phyloP scores from a whole-genome alignment of 352 stramenopile species.

The Phytopythium ostracodes region DNA sequence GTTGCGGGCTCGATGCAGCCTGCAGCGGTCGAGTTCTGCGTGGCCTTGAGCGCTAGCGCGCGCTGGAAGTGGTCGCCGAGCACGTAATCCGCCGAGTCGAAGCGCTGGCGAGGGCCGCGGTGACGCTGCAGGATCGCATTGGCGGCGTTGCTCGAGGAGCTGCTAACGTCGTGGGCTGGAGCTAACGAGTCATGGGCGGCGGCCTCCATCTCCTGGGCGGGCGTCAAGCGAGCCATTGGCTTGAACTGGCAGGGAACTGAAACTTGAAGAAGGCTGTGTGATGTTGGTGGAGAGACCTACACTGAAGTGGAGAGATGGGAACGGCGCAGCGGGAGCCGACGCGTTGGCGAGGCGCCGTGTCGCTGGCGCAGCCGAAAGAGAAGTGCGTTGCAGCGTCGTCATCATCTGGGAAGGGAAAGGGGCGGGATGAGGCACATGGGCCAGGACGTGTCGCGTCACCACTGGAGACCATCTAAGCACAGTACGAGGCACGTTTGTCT shows the following conservation, averaged over 20 bases:
- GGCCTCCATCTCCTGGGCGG: background rate
- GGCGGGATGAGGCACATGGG: background rate
- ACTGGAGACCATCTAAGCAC: background rate
- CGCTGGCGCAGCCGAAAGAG: background rate
- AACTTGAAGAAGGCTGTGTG: no score
- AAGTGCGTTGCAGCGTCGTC: background rate
- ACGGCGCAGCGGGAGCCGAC: background rate
- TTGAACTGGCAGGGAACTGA: background rate
- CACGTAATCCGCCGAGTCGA: slow-evolving; percentile 71
- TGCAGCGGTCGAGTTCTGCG: slow-evolving; percentile 1
- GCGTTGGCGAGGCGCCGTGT: background rate
- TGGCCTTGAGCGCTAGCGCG: slow-evolving; percentile 3
- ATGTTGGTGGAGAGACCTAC: slow-evolving; percentile 1
- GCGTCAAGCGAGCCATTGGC: slow-evolving; percentile 2
- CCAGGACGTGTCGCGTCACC: background rate
- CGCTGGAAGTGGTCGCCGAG: slow-evolving; percentile 32
- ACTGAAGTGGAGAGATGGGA: background rate
- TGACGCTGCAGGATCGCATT: slow-evolving; percentile 50
- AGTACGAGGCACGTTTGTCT: background rate
- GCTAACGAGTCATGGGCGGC: background rate
- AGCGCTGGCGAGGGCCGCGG: slow-evolving; percentile 50
- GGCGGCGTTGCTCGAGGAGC: slow-evolving; percentile 27
- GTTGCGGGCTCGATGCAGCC: slow-evolving; percentile 12
- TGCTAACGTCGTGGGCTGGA: slow-evolving; percentile 5
- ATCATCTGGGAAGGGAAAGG: slow-evolving; percentile 2